Base-by-base conservation (phyloP, 345 rosid genomes). In the Dimocarpus longan region DNA sequence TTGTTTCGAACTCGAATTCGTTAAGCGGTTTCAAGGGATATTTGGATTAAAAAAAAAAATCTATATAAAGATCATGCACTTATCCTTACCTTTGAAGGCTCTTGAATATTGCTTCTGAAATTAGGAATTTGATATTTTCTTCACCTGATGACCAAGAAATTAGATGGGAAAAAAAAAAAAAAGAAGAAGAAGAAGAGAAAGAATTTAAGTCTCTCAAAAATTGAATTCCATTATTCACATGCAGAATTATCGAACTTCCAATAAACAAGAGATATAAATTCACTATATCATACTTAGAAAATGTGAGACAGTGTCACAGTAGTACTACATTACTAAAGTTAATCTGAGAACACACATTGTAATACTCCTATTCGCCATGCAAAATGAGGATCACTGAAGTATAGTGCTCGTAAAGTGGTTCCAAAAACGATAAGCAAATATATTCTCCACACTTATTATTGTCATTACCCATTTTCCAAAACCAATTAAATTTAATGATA, bases 1-100 rank as follows among this genome's bases (percentile, higher is more conserved):
- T 3, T 0, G 3, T 32, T 32, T 32, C 37, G 37, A 32, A 32
- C 37, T 32, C 3, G 4, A 32, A 32, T 32, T 32, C 37, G 2
- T 3, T 32, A 32, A 32, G 37, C 37, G 37, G 37, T 32, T 32
- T 2, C 37, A 32, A 3, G 4, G 37, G 37, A 32, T 32, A 1
- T 32, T 3, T 32, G 4, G 4, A 32, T 32, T 32, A 1, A 1
- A 32, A 32, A 32, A 32, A 32, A 32, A 32, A 32, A 32, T 2
- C 3, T 32, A 32, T 32, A 13, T 37, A 42, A 57, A 24, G 37
- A 72, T 63, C 18, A 24, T 44, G 40, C 3, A 75, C 7, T 6
- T 65, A 64, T 16, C 37, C 37, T 32, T 37, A 76, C 72, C 70
- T 66, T 76, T 66, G 32, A 50, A 54, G 64, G 37, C 52, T 75